Base-by-base conservation (phyloP, 2,329 filamentous ascomycete genomes). In the Fusarium kyushuense region DNA sequence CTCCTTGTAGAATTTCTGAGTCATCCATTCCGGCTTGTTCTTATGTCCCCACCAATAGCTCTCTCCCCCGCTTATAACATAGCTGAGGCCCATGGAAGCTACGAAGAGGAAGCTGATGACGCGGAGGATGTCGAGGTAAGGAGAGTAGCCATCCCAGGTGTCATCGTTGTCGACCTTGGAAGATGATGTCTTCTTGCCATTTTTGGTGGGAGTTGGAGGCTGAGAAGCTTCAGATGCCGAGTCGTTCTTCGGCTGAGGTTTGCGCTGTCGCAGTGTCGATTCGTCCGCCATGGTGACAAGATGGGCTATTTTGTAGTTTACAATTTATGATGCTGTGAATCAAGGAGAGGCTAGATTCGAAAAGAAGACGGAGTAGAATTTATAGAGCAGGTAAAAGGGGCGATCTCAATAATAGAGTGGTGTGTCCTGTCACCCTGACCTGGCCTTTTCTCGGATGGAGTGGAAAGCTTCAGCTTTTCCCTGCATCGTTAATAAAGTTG, bases 11-110 rank as follows among this genome's bases (percentile, higher is more conserved):
- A 84, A 81, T 72, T 86, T 78, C 74, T 84, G 38, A 76, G 84
- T 76, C 80, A 90, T 74, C 82, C 91, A 89, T 81, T 90, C 73
- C 79, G 91, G 80, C 79, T 84, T 81, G 82, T 90, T 69, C 84
- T 82, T 80, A 75, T 85, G 78, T 66, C 83, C 89, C 90, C 91
- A 96, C 58, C 89, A 84, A 67, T 90, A 83, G 60, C 87, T 90
- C 75, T 92, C 87, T 64, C 90, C 90, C 65, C 85, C 84, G 43
- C 91, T 93, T 71, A 92, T 84, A 67, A 94, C 87, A 79, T 94
- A 95, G 80, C 91, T 94, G 55, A 94, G 82, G 19, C 86, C 89
- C 73, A 85, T 87, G 25, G 88, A 92, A 46, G 90, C 86, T 42
- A 92, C 71, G 33, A 90, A 69, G 16, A 94, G 78, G 55, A 92